Evolutionary conservation across 305 asterid genomes (phyloP), one percentile per base, ranked within the genome.

Genomic region (Plantago coronopus): DNA sequence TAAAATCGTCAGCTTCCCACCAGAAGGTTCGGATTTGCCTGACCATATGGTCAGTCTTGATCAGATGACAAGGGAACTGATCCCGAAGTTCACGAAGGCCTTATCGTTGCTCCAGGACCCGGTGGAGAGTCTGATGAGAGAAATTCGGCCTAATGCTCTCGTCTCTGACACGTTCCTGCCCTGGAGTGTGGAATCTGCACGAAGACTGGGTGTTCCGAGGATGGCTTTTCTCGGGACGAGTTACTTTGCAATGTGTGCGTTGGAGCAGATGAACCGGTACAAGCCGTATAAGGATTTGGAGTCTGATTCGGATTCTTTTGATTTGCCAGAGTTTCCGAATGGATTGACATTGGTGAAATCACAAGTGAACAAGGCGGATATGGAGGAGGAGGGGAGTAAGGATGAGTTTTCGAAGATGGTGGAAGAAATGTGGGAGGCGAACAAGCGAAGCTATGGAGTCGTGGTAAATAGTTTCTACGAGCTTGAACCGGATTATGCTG

Each of bases 381-480:
- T 48, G 4, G 25, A 20, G 0, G 72, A 34, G 17, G 19, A 0
- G 0, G 76, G 74, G 1, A 27, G 3, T 8, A 27, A 27, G 34
- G 27, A 48, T 0, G 61, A 18, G 5, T 17, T 70, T 0, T 31
- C 44, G 0, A 29, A 37, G 17, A 0, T 79, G 67, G 0, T 65
- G 12, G 21, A 62, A 22, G 7, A 49, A 17, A 57, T 77, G 2
- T 19, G 10, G 5, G 82, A 79, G 2, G 65, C 86, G 0, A 81
- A 57, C 13, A 2, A 6, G 16, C 72, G 14, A 15, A 66, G 78
- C 42, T 77, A 73, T 17, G 95, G 95, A n/a, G 76, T 80, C 3
- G 57, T 81, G 0, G 19, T 72, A 0, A 87, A 87, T 54, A 87
- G 88, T 68, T 84, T 84, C 74, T 61, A 69, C 12, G 95, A 82